Conservation (phyloP, 2,329 filamentous ascomycete species). For the Aspergillus sp. region DNA sequence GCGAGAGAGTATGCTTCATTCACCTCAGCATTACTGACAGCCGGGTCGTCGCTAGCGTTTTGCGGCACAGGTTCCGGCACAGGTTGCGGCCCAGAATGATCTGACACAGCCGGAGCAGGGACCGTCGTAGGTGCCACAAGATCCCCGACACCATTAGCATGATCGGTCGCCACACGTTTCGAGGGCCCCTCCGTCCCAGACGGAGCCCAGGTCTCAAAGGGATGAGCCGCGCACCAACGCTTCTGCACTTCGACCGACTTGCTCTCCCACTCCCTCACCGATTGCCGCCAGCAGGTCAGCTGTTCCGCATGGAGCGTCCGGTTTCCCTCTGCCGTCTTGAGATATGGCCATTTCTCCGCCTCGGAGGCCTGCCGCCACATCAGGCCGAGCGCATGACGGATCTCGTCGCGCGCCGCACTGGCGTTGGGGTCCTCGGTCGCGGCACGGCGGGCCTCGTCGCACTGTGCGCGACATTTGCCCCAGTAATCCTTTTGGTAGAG, state of each 20-base stretch:
- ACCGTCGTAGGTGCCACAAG: neutral
- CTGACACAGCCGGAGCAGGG: neutral
- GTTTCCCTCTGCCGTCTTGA: slow-evolving; percentile 69
- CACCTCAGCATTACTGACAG: no score
- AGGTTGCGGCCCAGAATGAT: neutral
- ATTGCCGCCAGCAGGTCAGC: slow-evolving; percentile 70
- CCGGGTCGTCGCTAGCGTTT: no score
- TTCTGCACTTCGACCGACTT: slow-evolving; percentile 39
- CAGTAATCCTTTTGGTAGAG: slow-evolving; percentile 79
- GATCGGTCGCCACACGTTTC: neutral
- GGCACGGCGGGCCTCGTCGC: slow-evolving; percentile 66
- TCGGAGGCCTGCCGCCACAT: slow-evolving; percentile 82
- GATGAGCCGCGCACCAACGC: slow-evolving; percentile 39
- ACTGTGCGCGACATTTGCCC: slow-evolving; percentile 61
- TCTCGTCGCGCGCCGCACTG: slow-evolving; percentile 68
- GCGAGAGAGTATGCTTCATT: no score
- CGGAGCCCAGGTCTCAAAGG: slow-evolving; percentile 32
- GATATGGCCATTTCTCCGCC: slow-evolving; percentile 73
- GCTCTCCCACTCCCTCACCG: slow-evolving; percentile 54
- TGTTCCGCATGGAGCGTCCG: slow-evolving; percentile 65
- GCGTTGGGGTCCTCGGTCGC: slow-evolving; percentile 65
- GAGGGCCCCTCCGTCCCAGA: neutral
- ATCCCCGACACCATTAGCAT: neutral
- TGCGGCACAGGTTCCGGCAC: no score
- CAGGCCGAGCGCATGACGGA: slow-evolving; percentile 79